phyloP scores from a whole-genome alignment of 1,139 yeast species.

The Wickerhamiella infanticola region DNA sequence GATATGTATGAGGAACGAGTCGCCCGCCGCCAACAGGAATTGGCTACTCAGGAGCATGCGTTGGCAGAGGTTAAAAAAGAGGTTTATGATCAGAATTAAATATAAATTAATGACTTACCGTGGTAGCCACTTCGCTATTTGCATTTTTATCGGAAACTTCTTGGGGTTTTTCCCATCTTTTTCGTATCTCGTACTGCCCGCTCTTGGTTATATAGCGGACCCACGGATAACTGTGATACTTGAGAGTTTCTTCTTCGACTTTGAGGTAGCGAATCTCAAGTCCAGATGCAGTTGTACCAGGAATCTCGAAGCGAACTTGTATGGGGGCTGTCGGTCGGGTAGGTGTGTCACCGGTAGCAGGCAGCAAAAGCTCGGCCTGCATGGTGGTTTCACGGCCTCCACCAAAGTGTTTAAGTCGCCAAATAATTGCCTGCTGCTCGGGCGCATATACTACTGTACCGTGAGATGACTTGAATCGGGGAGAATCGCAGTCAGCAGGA shows the following conservation, averaged over 20 bases:
- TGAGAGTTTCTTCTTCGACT: constrained; percentile 72
- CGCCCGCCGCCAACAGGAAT: constrained; percentile 15
- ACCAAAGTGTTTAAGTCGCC: constrained; percentile 76
- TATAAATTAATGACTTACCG: not conserved
- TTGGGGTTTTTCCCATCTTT: not conserved
- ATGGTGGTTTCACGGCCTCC: constrained; percentile 79
- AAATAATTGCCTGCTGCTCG: constrained; percentile 58
- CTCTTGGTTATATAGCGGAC: constrained; percentile 79
- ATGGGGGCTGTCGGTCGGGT: constrained; percentile 17
- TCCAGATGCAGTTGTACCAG: constrained; percentile 88
- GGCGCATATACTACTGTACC: constrained; percentile 89
- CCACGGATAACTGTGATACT: constrained; percentile 87
- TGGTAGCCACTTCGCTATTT: not conserved
- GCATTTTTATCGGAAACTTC: not conserved
- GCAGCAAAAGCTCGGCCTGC: constrained; percentile 75
- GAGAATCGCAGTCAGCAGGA: constrained; percentile 86
- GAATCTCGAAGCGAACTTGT: constrained; percentile 80
- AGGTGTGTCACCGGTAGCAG: constrained; percentile 43
- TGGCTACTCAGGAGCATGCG: constrained; percentile 13
- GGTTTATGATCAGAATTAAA: not conserved
- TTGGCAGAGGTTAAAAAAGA: constrained; percentile 11
- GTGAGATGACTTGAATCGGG: constrained; percentile 57
- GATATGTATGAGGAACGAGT: constrained; percentile 23
- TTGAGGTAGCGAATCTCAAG: constrained; percentile 83
- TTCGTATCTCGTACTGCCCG: constrained; percentile 77